Evolutionary conservation across 1,139 yeast species (phyloP).

Genomic region (Candida albicans): DNA sequence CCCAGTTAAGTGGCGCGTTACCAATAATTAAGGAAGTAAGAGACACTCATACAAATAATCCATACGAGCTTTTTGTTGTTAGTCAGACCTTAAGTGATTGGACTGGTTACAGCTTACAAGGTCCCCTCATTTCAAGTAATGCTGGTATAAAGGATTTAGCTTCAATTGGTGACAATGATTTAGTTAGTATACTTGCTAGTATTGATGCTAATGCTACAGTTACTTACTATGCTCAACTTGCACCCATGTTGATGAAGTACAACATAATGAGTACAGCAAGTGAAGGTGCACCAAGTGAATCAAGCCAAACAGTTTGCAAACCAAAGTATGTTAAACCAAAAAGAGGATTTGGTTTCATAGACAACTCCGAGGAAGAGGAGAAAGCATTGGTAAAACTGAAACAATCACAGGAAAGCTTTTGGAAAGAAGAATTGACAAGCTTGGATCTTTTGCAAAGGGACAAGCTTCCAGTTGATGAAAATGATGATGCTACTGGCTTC

Average conservation of each 20-base stretch:
- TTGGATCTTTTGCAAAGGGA: conserved; percentile 19
- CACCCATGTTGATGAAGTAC: conserved; percentile 31
- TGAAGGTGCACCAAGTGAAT: not conserved
- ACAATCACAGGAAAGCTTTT: conserved; percentile 11
- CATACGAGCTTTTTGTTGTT: conserved; percentile 18
- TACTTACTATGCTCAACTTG: conserved; percentile 29
- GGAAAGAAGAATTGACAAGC: conserved; percentile 16
- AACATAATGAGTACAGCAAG: conserved; percentile 4
- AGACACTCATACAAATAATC: conserved; percentile 9
- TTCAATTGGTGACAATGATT: conserved; percentile 18
- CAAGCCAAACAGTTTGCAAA: conserved; percentile 8
- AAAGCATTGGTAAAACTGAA: conserved; percentile 3
- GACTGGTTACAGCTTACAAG: conserved; percentile 21
- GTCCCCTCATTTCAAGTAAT: conserved; percentile 20
- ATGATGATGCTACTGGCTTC: not conserved
- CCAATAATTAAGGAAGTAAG: conserved; percentile 13
- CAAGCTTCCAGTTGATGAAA: conserved; percentile 8
- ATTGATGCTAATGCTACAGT: conserved; percentile 18
- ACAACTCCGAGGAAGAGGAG: conserved; percentile 19
- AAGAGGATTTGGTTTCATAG: conserved; percentile 43
- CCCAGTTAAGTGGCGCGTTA: conserved; percentile 16
- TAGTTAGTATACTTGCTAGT: conserved; percentile 22
- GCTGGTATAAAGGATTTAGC: conserved; percentile 9
- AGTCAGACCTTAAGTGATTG: conserved; percentile 15
- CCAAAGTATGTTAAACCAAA: conserved; percentile 27